Evolutionary conservation across 768 basidiomycete genomes (phyloP).

Genomic region (Trametes maxima): DNA sequence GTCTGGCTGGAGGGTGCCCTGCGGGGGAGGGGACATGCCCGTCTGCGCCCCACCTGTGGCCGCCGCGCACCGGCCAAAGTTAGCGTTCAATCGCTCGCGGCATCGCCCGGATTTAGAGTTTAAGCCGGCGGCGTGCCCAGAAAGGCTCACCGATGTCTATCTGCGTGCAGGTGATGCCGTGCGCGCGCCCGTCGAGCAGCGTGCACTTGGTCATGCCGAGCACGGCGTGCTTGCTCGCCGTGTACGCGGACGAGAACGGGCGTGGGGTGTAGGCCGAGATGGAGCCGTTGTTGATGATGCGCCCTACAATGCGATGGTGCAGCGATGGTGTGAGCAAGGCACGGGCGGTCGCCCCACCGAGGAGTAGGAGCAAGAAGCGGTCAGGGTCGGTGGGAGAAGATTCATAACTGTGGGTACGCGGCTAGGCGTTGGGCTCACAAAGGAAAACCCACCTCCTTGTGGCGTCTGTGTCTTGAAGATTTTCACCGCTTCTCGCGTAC

Average conservation of each 20-base stretch:
- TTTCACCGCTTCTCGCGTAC: slow-evolving; percentile 72
- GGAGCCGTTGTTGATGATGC: slow-evolving; percentile 89
- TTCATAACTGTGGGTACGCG: not conserved
- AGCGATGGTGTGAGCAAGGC: not conserved
- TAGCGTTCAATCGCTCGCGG: too few species aligned
- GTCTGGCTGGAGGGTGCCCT: slow-evolving; percentile 68
- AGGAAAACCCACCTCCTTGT: slow-evolving; percentile 53
- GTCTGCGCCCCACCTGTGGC: slow-evolving; percentile 70
- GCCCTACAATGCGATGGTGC: slow-evolving; percentile 40
- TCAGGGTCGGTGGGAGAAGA: not conserved
- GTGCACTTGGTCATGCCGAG: slow-evolving; percentile 75
- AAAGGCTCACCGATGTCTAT: slow-evolving; percentile 71
- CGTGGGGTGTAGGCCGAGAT: slow-evolving; percentile 71
- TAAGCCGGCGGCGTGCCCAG: not conserved
- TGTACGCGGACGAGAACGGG: slow-evolving; percentile 66
- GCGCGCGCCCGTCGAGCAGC: slow-evolving; percentile 73
- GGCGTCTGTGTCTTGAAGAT: slow-evolving; percentile 76
- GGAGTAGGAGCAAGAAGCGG: not conserved
- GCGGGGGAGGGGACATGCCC: slow-evolving; percentile 47
- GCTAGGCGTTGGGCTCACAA: not conserved
- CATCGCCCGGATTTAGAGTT: too few species aligned
- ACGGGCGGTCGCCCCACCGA: not conserved
- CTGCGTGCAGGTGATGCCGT: slow-evolving; percentile 77
- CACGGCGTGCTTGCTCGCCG: slow-evolving; percentile 81
- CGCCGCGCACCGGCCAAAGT: too few species aligned